These are phyloP conservation scores for Coprinopsis strossmayeri DNA, from an alignment of 768 basidiomycete genomes.

Conservation along the genomic window DNA sequence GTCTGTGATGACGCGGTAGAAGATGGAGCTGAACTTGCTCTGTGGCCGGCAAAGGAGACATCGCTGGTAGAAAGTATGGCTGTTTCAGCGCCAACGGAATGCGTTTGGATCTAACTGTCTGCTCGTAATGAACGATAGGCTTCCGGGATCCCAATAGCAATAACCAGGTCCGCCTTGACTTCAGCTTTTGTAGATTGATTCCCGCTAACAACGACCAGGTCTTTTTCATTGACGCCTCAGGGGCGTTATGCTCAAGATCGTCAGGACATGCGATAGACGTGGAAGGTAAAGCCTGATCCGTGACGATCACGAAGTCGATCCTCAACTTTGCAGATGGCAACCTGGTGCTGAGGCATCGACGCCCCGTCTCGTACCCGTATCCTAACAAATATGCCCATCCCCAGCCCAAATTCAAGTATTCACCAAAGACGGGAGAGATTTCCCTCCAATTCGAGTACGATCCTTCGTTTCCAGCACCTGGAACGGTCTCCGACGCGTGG, in stretches of 20 bases:
- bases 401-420: constrained; percentile 63
- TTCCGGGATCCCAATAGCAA: constrained; percentile 62
- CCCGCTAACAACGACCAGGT: constrained; percentile 38
- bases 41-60: constrained; percentile 70
- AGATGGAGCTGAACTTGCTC: constrained; percentile 55
- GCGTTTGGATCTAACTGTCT: not conserved
- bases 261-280: constrained; percentile 81
- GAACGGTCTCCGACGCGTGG: constrained; percentile 42
- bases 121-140: constrained; percentile 28
- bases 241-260: constrained; percentile 69
- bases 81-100: constrained; percentile 14
- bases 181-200: not conserved
- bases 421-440: constrained; percentile 48
- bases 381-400: constrained; percentile 76
- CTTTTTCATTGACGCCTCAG: constrained; percentile 76
- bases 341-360: constrained; percentile 69
- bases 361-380: constrained; percentile 70
- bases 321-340: constrained; percentile 42
- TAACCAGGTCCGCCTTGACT: constrained; percentile 42
- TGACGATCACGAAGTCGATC: too few relatives aligned
- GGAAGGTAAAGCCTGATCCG: constrained; percentile 41
- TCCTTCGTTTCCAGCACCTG: constrained; percentile 54
- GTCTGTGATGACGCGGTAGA: constrained; percentile 44
- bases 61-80: constrained; percentile 77
- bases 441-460: constrained; percentile 54